Evolutionary conservation across 164 flowering plant species (phyloP).

Genomic region (Kingdonia uniflora): DNA sequence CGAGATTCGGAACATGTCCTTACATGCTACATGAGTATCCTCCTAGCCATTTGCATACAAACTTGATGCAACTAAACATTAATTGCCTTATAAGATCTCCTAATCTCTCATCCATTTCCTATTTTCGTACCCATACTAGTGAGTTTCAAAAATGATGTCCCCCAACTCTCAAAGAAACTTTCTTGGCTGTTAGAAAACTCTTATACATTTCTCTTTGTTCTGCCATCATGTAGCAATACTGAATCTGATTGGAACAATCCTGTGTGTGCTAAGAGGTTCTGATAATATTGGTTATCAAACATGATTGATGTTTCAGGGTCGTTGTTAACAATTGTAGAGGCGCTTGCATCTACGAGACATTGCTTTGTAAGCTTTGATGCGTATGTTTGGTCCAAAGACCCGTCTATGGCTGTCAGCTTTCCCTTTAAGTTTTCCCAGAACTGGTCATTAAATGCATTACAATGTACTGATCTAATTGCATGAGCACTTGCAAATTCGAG

Average conservation of each 20-base stretch:
- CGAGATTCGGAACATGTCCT: too few species aligned
- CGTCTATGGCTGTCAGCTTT: conserved; percentile 33
- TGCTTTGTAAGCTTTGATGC: conserved; percentile 36
- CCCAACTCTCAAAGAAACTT: conserved; percentile 50
- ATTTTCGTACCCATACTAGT: conserved; percentile 42
- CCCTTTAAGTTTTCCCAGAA: conserved; percentile 42
- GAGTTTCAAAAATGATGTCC: conserved; percentile 53
- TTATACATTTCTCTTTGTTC: conserved; percentile 39
- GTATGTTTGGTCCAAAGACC: conserved; percentile 39
- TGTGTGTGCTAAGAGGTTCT: conserved; percentile 33
- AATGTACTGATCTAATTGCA: conserved; percentile 69
- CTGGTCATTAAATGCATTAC: conserved; percentile 60
- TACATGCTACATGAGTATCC: too few species aligned
- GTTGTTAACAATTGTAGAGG: conserved; percentile 32
- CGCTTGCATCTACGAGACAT: conserved; percentile 41
- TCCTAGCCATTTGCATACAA: too few species aligned
- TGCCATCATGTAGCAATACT: conserved; percentile 29
- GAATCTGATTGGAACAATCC: conserved; percentile 78
- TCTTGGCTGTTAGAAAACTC: conserved; percentile 36
- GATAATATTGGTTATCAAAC: conserved; percentile 67
- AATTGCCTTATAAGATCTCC: conserved; percentile 30
- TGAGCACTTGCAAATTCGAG: conserved; percentile 50
- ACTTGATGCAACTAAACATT: too few species aligned
- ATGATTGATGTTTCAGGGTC: conserved; percentile 45
- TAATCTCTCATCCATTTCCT: conserved; percentile 56